Evolutionary conservation across 208 protist genomes (phyloP), one percentile per base, ranked within the genome.

Genomic region (Trypanosoma congolense): DNA sequence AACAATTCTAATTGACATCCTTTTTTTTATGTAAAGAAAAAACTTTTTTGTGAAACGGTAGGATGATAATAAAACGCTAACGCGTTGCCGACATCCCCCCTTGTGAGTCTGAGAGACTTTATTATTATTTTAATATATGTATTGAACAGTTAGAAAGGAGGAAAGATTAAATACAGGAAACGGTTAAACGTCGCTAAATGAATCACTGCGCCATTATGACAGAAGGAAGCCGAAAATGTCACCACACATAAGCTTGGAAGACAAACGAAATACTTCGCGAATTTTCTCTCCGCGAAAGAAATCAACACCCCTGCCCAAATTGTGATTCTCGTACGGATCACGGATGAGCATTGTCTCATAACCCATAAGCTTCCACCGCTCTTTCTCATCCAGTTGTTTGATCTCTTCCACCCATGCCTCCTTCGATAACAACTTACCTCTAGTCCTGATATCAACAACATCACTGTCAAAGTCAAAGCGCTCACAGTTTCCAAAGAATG

Each of bases 301-400:
- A 60, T 93, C 83, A 9, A 93, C 82, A 52, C 82, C 83, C 5
- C 82, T 57, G 1, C 80, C 86, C 3, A 93, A 59, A 51, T 70
- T 90, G 30, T 93, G 86, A 21, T 60, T 26, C 38, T 93, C 86
- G 36, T 76, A 93, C 1, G 86, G 86, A 48, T 93, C 86, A 2
- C 83, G 58, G 1, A 93, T 38, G 48, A 89, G 54, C 1, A 90
- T 50, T 1, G 63, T 58, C 45, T 87, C 77, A 49, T 89, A 81
- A 12, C 86, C 86, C 2, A 93, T 52, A 38, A 81, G 65, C 21
- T 87, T 65, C 83, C 86, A 93, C 10, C 67, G 59, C 10, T 82
- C 75, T 25, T 59, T 57, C 2, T 68, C 56, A 31, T 31, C 40
- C 3, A 82, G 33, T 16, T 64, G 3, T 25, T 51, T 70, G 3